These are phyloP conservation scores for Cutaneotrichosporon mucoides DNA, from an alignment of 1,284 basidiomycete species.

Conservation along the genomic window DNA sequence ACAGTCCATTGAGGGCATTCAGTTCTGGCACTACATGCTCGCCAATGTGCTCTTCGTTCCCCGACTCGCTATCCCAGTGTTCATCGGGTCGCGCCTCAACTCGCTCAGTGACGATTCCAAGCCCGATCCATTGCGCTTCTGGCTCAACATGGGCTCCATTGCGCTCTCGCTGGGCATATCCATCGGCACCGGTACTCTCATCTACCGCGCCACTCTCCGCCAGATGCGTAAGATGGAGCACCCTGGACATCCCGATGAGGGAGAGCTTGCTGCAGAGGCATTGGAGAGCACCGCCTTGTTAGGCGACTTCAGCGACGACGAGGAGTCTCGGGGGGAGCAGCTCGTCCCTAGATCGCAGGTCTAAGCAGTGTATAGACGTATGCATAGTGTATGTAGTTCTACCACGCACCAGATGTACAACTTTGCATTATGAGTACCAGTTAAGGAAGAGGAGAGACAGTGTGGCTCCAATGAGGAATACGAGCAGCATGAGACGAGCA, in stretches of 20 bases:
- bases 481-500: conserved; percentile 52
- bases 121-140: conserved; percentile 38
- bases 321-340: conserved; percentile 20
- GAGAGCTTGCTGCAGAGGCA: conserved; percentile 31
- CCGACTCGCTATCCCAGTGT: conserved; percentile 43
- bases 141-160: conserved; percentile 46
- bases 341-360: conserved; percentile 5
- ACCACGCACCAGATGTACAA: not conserved
- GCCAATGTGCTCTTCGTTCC: conserved; percentile 40
- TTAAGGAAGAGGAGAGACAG: conserved; percentile 55
- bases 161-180: conserved; percentile 32
- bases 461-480: conserved; percentile 55
- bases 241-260: conserved; percentile 22
- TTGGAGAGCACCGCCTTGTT: conserved; percentile 37
- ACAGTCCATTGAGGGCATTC: conserved; percentile 46
- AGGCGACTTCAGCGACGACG: conserved; percentile 29
- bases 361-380: not conserved
- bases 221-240: conserved; percentile 45
- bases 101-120: conserved; percentile 35
- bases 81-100: conserved; percentile 46
- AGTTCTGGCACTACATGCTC: conserved; percentile 45
- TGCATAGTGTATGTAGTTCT: not conserved
- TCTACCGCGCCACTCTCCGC: conserved; percentile 45
- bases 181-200: conserved; percentile 38
- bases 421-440: conserved; percentile 45